Percentiles rank a stretch among this genome's conserved stretches.
phyloP scores from a whole-genome alignment of 2,329 filamentous ascomycete species.

The Pseudopithomyces maydicus region DNA sequence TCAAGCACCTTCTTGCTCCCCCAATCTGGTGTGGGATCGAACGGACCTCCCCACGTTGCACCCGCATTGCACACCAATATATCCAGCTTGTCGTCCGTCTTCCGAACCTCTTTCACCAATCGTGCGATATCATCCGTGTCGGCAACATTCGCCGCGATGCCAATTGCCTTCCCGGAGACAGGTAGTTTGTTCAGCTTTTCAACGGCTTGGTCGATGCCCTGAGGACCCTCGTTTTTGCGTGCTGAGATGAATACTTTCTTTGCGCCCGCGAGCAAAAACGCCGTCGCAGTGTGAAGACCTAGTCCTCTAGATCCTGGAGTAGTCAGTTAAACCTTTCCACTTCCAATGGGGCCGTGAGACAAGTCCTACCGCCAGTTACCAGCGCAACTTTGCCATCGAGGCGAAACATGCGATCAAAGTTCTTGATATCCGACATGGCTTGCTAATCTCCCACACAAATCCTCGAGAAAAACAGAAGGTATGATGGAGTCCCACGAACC shows the following conservation, averaged over 20 bases:
- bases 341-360: not conserved
- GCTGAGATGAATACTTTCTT: conserved; percentile 46
- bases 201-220: conserved; percentile 47
- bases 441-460: conserved; percentile 8
- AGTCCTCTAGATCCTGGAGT: conserved; percentile 46
- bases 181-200: conserved; percentile 45
- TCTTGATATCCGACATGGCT: conserved; percentile 38
- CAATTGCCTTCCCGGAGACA: conserved; percentile 39
- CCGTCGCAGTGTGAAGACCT: conserved; percentile 46
- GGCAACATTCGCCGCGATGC: conserved; percentile 46
- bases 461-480: not conserved
- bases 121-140: conserved; percentile 42
- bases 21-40: conserved; percentile 45
- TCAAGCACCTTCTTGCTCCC: conserved; percentile 45
- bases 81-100: conserved; percentile 39
- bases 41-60: conserved; percentile 45
- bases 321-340: conserved; percentile 1
- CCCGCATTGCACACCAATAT: conserved; percentile 49
- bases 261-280: conserved; percentile 47
- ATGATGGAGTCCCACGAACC: not conserved
- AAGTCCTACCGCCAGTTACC: conserved; percentile 39
- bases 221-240: conserved; percentile 43
- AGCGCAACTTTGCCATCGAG: conserved; percentile 45
- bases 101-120: conserved; percentile 38
- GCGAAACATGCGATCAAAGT: conserved; percentile 42